Conservation (phyloP, 306 rosid genomes). For the Sophora flavescens region DNA sequence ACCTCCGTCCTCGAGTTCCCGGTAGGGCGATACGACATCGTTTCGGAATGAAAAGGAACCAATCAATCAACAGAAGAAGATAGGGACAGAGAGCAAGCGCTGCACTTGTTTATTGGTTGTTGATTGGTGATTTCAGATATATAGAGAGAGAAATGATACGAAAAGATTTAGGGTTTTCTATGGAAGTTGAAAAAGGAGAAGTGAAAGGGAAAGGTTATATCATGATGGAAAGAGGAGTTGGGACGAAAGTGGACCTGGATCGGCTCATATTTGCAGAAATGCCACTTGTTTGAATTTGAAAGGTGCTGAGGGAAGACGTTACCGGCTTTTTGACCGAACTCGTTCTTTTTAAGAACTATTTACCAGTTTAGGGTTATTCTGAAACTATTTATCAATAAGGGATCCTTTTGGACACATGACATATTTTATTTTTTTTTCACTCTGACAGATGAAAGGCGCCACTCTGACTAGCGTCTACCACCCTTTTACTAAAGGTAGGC, state of each 20-base stretch:
- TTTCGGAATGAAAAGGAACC: background rate
- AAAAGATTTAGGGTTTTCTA: constrained; percentile 44
- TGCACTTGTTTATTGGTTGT: background rate
- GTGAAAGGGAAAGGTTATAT: constrained; percentile 41
- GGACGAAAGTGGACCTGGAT: constrained; percentile 57
- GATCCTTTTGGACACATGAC: no score
- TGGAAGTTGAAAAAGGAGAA: constrained; percentile 24
- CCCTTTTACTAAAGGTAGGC: no score
- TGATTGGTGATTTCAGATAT: constrained; percentile 38
- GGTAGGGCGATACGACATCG: constrained; percentile 91
- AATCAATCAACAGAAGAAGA: constrained; percentile 13
- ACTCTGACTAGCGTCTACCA: no score
- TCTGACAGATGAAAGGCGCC: no score
- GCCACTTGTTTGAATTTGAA: constrained; percentile 70
- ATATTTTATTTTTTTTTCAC: no score
- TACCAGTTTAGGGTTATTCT: no score
- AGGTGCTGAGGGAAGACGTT: constrained; percentile 41
- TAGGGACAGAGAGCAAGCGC: background rate
- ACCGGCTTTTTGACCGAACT: no score
- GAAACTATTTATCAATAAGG: no score
- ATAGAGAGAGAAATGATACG: constrained; percentile 1
- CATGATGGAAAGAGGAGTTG: background rate
- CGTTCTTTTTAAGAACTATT: no score
- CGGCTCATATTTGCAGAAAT: constrained; percentile 50
- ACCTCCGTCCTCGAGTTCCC: constrained; percentile 80